These are phyloP conservation scores for Rhynchospora pubera DNA, from an alignment of 176 grass and related monocot species.

Conservation along the genomic window DNA sequence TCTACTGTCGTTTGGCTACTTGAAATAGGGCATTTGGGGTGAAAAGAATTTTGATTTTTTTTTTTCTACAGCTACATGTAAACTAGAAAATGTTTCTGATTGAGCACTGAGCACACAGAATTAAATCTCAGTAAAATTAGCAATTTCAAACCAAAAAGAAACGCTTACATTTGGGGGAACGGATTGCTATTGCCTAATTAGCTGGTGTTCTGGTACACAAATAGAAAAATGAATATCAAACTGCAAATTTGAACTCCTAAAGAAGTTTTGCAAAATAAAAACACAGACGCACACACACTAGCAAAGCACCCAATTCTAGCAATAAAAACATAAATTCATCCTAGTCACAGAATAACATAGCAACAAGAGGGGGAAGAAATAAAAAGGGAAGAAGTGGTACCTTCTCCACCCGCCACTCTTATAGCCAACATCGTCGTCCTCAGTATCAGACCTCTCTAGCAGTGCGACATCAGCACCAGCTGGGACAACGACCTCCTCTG, in stretches of 20 bases:
- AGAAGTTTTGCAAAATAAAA: neutral
- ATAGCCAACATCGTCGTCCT: conserved; percentile 59
- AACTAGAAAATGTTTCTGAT: neutral
- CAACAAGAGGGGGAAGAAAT: neutral
- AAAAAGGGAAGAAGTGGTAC: conserved; percentile 18
- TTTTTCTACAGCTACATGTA: neutral
- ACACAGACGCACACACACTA: neutral
- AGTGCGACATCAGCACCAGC: conserved; percentile 22
- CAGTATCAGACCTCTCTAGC: conserved; percentile 23
- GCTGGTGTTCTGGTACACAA: neutral
- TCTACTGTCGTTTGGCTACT: neutral
- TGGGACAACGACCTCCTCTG: conserved; percentile 12
- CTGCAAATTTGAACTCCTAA: neutral
- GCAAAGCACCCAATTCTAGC: neutral
- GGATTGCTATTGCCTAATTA: neutral
- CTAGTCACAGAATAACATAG: neutral
- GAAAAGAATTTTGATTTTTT: neutral
- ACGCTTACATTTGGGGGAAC: neutral
- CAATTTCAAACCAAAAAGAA: neutral
- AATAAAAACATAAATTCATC: neutral
- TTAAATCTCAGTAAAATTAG: neutral
- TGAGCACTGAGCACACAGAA: neutral
- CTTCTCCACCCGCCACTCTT: conserved; percentile 86
- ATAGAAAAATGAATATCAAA: neutral
- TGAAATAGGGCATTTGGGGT: neutral